Conservation (phyloP, 352 stramenopile genomes). For the Globisporangium acanthophoron region DNA sequence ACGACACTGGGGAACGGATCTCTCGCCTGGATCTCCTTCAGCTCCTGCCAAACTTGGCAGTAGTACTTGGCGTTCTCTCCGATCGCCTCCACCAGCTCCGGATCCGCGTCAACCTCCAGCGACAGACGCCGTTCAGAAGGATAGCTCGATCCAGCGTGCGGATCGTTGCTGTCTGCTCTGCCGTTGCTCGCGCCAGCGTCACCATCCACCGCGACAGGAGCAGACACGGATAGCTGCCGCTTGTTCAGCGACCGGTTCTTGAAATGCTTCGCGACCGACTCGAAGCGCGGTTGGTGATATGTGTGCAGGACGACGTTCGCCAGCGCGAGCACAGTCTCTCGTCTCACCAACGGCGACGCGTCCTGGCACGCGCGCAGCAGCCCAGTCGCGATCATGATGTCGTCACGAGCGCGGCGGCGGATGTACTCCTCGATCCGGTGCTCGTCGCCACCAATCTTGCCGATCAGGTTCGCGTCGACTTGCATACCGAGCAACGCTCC, state of each 20-base stretch:
- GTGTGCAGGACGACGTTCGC: conserved; percentile 85
- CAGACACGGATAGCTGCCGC: conserved; percentile 5
- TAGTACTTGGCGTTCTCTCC: conserved; percentile 78
- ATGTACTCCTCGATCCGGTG: conserved; percentile 59
- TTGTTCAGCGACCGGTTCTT: conserved; percentile 43
- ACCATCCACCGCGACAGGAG: not conserved
- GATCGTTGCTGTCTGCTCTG: not conserved
- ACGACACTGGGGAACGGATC: conserved; percentile 83
- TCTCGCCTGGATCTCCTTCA: conserved; percentile 81
- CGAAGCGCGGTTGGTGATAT: conserved; percentile 81
- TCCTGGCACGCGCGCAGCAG: conserved; percentile 66
- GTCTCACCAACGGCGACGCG: conserved; percentile 77
- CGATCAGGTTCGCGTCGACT: conserved; percentile 48
- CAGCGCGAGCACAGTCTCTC: conserved; percentile 79
- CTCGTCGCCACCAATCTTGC: conserved; percentile 39
- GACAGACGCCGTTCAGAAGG: conserved; percentile 3
- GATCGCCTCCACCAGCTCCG: conserved; percentile 36
- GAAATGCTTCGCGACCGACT: conserved; percentile 76
- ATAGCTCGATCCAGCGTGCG: not conserved
- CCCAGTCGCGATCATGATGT: conserved; percentile 69
- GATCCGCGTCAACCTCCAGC: conserved; percentile 35
- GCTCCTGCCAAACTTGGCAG: conserved; percentile 73
- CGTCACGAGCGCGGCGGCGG: conserved; percentile 45
- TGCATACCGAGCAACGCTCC: conserved; percentile 87
- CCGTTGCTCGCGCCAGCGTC: not conserved